Base-by-base conservation (phyloP, 2,329 filamentous ascomycete genomes). In the Aspergillus sp. region DNA sequence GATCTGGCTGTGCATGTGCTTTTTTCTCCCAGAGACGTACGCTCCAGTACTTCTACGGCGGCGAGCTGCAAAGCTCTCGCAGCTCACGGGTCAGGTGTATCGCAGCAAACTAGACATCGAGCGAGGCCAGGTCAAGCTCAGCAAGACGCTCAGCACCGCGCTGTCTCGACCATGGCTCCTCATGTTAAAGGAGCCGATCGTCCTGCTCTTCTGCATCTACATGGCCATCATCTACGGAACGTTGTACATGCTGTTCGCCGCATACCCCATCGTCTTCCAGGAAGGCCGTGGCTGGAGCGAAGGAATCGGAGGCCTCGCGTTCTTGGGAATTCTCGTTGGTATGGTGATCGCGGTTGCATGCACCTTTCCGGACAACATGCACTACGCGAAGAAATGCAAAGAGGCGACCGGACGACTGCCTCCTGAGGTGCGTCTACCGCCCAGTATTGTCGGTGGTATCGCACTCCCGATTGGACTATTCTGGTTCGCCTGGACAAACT, bases 401-500 rank as follows among this genome's bases (percentile, higher is more conserved):
- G 23, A 48, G 19, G 16, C 19, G 32, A 40, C 34, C 32, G 46
- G 21, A 13, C 36, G 34, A 9, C 31, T 36, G 11, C 19, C 46
- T 17, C 46, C 46, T 7, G 46, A 48, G 9, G 46, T 36, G 32
- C 46, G 46, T 41, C 46, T 48, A 7, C 46, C 46, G 9, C 46
- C 46, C 14, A 40, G 46, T 25, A 16, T 48, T 3, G 13, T 48
- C n/a, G 46, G 32, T 2, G 34, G 32, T 2, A 48, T 48, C 11
- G 46, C 46, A 5, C 31, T 48, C 2, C 46, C 46, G 3, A 23
- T 48, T 6, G 46, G 46, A n/a, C 20, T 48, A 17, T 48, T 48
- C 46, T 48, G 46, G 46, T 48, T 48, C 21, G 46, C 46, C 6
- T 48, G 46, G 46, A 48, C 46, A 11, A 48, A 48, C 46, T 48